Conservation (phyloP, 192 early-diverging fungal genomes). For the Spizellomyces punctatus region DNA sequence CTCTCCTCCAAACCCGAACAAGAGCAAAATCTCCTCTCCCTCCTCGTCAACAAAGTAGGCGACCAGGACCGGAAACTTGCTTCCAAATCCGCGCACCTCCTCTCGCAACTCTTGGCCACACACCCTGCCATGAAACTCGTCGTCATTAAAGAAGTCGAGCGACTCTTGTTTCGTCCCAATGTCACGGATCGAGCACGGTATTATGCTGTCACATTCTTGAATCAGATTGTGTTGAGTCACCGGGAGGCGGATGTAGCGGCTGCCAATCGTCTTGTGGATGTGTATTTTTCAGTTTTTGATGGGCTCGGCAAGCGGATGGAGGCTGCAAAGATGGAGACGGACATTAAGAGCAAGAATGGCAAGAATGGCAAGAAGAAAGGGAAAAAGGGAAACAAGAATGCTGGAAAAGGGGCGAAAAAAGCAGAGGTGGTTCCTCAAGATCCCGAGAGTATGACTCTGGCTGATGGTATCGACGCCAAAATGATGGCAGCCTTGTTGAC, state of each 20-base stretch:
- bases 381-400: slow-evolving; percentile 16
- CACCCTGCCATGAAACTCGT: slow-evolving; percentile 88
- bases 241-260: slow-evolving; percentile 65
- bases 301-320: slow-evolving; percentile 62
- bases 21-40: slow-evolving; percentile 89
- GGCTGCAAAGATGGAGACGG: slow-evolving; percentile 52
- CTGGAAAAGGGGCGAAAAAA: slow-evolving; percentile 15
- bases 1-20: slow-evolving; percentile 90
- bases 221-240: slow-evolving; percentile 82
- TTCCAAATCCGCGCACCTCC: slow-evolving; percentile 77
- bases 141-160: slow-evolving; percentile 86
- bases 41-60: slow-evolving; percentile 95
- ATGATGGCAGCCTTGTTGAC: slow-evolving; percentile 90
- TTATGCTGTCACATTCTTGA: slow-evolving; percentile 88
- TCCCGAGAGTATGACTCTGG: slow-evolving; percentile 20
- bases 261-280: slow-evolving; percentile 82
- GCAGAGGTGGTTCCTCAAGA: slow-evolving; percentile 18
- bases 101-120: slow-evolving; percentile 75
- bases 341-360: slow-evolving; percentile 34
- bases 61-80: slow-evolving; percentile 87
- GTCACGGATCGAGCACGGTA: slow-evolving; percentile 80
- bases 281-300: slow-evolving; percentile 93
- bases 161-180: slow-evolving; percentile 76
- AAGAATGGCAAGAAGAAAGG: slow-evolving; percentile 34
- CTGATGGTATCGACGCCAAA: slow-evolving; percentile 72